These are phyloP conservation scores for Penicillium lividum DNA, from an alignment of 495 filamentous ascomycete genomes.

Conservation along the genomic window DNA sequence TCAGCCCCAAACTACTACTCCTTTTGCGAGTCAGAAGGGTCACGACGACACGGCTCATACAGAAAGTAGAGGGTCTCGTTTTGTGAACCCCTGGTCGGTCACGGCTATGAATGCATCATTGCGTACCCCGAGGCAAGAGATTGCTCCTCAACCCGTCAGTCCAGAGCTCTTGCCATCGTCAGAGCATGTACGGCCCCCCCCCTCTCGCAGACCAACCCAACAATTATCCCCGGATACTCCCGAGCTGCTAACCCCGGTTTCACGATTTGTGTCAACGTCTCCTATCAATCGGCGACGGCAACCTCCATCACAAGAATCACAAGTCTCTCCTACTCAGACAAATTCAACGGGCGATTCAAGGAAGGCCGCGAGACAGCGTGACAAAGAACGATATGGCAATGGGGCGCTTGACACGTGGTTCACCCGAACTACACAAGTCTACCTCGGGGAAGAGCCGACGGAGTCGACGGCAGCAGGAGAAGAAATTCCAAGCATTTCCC, in stretches of 20 bases:
- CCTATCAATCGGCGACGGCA: constrained; percentile 7
- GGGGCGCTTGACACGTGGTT: constrained; percentile 47
- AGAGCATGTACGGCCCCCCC: neutral
- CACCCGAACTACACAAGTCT: constrained; percentile 27
- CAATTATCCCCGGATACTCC: neutral
- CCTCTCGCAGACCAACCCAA: no score
- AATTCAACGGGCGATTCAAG: neutral
- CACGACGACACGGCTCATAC: neutral
- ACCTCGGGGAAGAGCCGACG: constrained; percentile 6
- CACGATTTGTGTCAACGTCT: constrained; percentile 14
- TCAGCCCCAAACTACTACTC: neutral
- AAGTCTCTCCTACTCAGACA: neutral
- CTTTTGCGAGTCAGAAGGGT: neutral
- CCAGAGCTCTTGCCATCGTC: neutral
- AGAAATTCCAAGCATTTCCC: constrained; percentile 21
- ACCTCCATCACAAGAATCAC: neutral
- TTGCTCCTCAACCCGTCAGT: neutral
- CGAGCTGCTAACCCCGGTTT: constrained; percentile 8
- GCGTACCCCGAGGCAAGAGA: constrained; percentile 14
- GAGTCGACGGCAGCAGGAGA: constrained; percentile 9
- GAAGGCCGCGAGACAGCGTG: constrained; percentile 27
- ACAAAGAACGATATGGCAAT: constrained; percentile 39
- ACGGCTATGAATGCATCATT: constrained; percentile 29
- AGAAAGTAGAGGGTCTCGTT: constrained; percentile 4
- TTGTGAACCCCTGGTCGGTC: constrained; percentile 37